These are phyloP conservation scores for Kitagawia praeruptora DNA, from an alignment of 129 eudicot genomes.

Conservation along the genomic window DNA sequence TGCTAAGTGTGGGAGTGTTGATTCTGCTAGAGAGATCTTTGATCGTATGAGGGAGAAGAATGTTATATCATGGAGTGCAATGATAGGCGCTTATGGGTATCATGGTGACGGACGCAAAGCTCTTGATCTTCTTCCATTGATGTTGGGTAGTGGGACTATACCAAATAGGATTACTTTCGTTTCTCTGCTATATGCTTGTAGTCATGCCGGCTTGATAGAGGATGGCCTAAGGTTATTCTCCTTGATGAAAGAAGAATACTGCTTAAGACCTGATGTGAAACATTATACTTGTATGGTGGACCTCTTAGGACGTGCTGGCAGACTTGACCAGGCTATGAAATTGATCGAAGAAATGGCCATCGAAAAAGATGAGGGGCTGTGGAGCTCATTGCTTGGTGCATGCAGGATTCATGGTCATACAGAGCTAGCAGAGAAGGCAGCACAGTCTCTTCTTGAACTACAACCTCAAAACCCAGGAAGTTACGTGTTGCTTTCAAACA, in stretches of 20 bases:
- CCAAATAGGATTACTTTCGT: background rate
- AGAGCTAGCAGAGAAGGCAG: constrained; percentile 35
- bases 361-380: constrained; percentile 4
- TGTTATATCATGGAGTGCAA: constrained; percentile 48
- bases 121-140: background rate
- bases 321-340: constrained; percentile 2
- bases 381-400: constrained; percentile 58
- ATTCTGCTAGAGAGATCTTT: constrained; percentile 1
- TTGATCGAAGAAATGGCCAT: background rate
- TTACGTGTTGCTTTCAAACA: constrained; percentile 5
- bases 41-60: background rate
- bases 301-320: constrained; percentile 3
- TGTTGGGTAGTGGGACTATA: background rate
- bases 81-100: background rate
- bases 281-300: constrained; percentile 73
- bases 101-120: constrained; percentile 1
- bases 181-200: background rate
- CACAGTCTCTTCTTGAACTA: constrained; percentile 5
- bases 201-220: constrained; percentile 1
- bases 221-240: constrained; percentile 47
- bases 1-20: constrained; percentile 5
- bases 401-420: constrained; percentile 54
- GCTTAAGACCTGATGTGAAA: constrained; percentile 48
- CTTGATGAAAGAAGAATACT: constrained; percentile 42
- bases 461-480: background rate